Base-by-base conservation (phyloP, 2,329 filamentous ascomycete genomes). In the Fusarium haematococcum region DNA sequence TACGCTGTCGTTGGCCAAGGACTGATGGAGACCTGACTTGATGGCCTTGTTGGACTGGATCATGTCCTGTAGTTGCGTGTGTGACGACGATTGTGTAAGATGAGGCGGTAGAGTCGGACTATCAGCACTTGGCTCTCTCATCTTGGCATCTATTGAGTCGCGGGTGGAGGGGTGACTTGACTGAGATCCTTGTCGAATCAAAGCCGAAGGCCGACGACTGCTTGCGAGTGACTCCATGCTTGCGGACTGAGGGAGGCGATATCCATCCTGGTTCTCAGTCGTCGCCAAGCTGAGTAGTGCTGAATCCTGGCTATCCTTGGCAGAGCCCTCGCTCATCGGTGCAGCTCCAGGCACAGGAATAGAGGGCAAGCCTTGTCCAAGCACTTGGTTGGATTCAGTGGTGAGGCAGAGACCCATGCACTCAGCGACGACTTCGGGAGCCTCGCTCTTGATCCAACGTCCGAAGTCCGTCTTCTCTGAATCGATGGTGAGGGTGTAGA, bases 361-460 rank as follows among this genome's bases (percentile, higher is more conserved):
- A 13, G 69, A 73, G n/a, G 75, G 75, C 30, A 76, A 67, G 32
- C 76, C 73, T 27, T 78, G 76, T 11, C 78, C 72, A 8, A 75
- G 63, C 37, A 79, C 71, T 6, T 78, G 70, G 23, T 78, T 78
- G 6, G 77, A 66, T 57, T 81, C 80, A 4, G 76, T 73, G 57
- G 79, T 63, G 6, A 81, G 67, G 67, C 89, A 92, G n/a, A 95
- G 86, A 62, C 89, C 90, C 86, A 95, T 92, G 75, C 94, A 97
- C 74, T 94, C 91, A 3, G 93, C 92, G 2, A 95, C 92, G 2
- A 97, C 91, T 80, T 96, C 94, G 1, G 93, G 90, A 9, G 94
- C 91, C 74, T 95, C 93, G 75, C 92, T 93, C 76, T 93, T 94
- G 77, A 94, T 89, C 92, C 93, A 97, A 61, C 94, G 90, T 48